phyloP scores from a whole-genome alignment of 2,329 filamentous ascomycete genomes.

The Beauveria rudraprayagi region DNA sequence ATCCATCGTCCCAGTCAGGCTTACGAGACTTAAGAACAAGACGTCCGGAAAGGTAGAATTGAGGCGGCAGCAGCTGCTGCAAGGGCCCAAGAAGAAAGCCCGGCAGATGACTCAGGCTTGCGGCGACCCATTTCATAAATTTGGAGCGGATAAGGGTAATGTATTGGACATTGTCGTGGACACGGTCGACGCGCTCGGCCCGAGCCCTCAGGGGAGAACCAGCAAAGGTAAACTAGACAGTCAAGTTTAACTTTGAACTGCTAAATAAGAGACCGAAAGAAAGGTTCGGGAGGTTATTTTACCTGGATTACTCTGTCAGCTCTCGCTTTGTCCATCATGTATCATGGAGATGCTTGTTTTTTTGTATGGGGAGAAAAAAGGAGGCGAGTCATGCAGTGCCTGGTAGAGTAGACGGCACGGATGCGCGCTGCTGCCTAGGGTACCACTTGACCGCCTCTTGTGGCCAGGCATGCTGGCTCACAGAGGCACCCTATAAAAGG shows the following conservation, averaged over 20 bases:
- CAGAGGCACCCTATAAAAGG: no score
- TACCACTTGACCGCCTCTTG: no score
- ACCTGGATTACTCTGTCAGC: not conserved
- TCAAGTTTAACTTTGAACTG: not conserved
- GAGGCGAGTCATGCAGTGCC: no score
- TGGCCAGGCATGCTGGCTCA: no score
- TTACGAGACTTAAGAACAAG: not conserved
- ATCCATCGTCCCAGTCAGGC: not conserved
- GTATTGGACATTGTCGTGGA: not conserved
- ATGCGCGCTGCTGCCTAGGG: no score
- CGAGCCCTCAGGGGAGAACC: not conserved
- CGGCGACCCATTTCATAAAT: not conserved
- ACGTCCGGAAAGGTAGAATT: not conserved
- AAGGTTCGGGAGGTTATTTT: not conserved
- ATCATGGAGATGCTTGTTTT: no score
- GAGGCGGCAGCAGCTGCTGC: not conserved
- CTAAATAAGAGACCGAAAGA: not conserved
- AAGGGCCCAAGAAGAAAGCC: not conserved
- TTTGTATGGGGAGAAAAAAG: no score
- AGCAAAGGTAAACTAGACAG: not conserved
- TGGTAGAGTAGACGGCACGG: no score
- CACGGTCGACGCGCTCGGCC: not conserved
- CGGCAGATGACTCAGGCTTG: not conserved
- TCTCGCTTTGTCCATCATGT: no score
- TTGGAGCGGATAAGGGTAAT: not conserved